These are phyloP conservation scores for Dothidotthia symphoricarpi DNA, from an alignment of 2,329 filamentous ascomycete genomes.

Conservation along the genomic window DNA sequence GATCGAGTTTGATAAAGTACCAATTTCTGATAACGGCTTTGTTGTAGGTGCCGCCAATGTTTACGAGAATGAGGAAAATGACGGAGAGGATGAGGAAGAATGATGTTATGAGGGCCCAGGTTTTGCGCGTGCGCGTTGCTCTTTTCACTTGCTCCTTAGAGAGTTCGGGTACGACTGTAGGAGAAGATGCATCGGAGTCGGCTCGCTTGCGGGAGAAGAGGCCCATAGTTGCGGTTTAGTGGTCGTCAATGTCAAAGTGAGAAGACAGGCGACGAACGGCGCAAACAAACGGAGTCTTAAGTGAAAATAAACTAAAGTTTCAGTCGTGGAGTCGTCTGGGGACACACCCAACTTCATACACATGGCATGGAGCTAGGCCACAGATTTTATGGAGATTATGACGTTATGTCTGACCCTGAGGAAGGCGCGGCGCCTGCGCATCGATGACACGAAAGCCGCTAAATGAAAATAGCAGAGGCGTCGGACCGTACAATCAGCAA, in stretches of 20 bases:
- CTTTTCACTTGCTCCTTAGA: slow-evolving; percentile 40
- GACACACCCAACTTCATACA: neutral
- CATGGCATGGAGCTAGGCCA: slow-evolving; percentile 11
- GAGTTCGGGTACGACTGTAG: slow-evolving; percentile 28
- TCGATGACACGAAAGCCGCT: slow-evolving; percentile 14
- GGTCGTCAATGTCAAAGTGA: neutral
- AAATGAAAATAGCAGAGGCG: slow-evolving; percentile 10
- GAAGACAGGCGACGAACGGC: slow-evolving; percentile 1
- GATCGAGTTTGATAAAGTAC: slow-evolving; percentile 82
- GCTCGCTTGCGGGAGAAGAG: slow-evolving; percentile 26
- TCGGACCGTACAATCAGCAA: neutral
- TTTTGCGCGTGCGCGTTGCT: slow-evolving; percentile 52
- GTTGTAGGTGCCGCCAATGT: slow-evolving; percentile 71
- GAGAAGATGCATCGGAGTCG: slow-evolving; percentile 16
- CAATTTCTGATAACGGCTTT: slow-evolving; percentile 63
- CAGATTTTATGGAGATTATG: slow-evolving; percentile 30
- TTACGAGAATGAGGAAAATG: slow-evolving; percentile 76
- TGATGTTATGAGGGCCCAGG: slow-evolving; percentile 64
- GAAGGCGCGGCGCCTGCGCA: slow-evolving; percentile 8
- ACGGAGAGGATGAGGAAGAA: slow-evolving; percentile 71
- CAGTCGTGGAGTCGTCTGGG: too few relatives aligned
- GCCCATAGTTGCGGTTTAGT: slow-evolving; percentile 8
- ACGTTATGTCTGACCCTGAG: slow-evolving; percentile 18
- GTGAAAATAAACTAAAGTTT: too few relatives aligned
- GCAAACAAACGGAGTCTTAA: too few relatives aligned